A percentile compares a stretch with the other conserved stretches of the same genome.
These are phyloP conservation scores for Plectranthus barbatus DNA, from an alignment of 257 asterid genomes.

Conservation along the genomic window DNA sequence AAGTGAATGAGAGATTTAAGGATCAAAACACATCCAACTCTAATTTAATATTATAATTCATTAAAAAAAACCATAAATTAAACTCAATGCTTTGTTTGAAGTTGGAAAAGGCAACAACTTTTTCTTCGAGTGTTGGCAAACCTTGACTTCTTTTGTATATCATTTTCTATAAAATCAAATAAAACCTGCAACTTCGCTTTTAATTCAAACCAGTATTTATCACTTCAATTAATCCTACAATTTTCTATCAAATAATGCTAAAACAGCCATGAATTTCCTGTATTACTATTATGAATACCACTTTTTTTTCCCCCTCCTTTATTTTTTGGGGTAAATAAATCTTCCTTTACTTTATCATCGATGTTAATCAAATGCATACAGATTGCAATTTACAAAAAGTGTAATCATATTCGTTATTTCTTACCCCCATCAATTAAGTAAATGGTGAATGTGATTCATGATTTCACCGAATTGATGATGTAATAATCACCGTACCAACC, in stretches of 20 bases:
- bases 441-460: no score
- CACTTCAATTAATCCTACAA: background rate
- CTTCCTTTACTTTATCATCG: background rate
- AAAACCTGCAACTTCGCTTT: background rate
- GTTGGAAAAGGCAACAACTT: background rate
- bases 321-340: background rate
- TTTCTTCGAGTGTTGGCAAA: background rate
- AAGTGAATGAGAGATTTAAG: no score
- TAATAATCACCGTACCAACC: no score
- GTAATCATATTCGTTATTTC: no score
- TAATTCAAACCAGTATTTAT: background rate
- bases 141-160: background rate
- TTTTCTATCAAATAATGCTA: background rate
- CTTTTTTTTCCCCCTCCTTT: no score
- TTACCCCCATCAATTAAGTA: no score
- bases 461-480: no score
- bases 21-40: no score
- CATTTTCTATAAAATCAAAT: background rate
- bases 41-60: no score
- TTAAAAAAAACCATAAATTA: no score
- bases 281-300: background rate
- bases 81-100: background rate
- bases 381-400: no score
- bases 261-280: background rate
- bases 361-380: background rate